Base-by-base conservation (phyloP, 2,329 filamentous ascomycete genomes). In the Xylaria digitata region DNA sequence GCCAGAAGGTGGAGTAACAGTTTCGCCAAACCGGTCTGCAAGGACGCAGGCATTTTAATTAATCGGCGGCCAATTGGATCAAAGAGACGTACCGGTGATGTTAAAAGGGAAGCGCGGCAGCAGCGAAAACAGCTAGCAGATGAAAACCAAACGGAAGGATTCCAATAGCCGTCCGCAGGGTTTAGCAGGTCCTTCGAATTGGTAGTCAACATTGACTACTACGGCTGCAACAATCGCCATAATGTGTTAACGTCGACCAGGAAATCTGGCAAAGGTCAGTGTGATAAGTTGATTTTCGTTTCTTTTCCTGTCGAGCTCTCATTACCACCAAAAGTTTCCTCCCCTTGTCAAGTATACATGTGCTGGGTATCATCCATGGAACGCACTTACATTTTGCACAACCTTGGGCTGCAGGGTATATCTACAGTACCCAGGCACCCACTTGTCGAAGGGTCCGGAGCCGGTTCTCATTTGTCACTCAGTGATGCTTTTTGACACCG, bases 11-110 rank as follows among this genome's bases (percentile, higher is more conserved):
- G 63, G 68, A 68, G 63, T 66, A 68, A 46, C 63, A 67, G 69
- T 56, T 71, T 70, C 69, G 62, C 68, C 69, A 61, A 70, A 68
- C 70, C 72, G 73, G 70, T 75, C 70, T 74, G 70, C 60, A 67
- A 66, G 65, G 71, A 70, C 62, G 69, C 67, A 63, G 61, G 61
- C 65, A 61, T 73, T 72, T 73, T 71, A 74, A 74, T 72, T 72
- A 74, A 63, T 66, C 53, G 50, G 13, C 67, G 71, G 67, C 75
- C 74, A 75, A 75, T 76, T 75, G 72, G 69, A 72, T 72, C 65
- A 65, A 70, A 70, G 67, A 63, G 66, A 63, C 70, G 71, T 71
- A 74, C 68, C 65, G 61, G 67, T 63, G 62, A 63, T 73, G 69
- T 68, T 73, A 48, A 74, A 66, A 56, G 55, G 58, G 64, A 61